These are phyloP conservation scores for Monosiga brevicollis DNA, from an alignment of 78 protist species.

Conservation along the genomic window DNA sequence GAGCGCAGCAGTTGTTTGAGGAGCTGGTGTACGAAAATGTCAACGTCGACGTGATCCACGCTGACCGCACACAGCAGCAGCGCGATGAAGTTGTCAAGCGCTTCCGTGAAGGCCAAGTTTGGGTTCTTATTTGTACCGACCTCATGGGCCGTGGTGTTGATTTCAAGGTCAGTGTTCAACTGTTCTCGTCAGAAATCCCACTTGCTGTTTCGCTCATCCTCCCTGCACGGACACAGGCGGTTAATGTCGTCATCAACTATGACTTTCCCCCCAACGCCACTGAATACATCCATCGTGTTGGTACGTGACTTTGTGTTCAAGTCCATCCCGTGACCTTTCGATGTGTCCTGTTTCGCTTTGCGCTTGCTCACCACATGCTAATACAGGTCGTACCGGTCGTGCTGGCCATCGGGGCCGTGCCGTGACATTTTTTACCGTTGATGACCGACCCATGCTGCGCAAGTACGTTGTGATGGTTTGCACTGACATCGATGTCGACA, in stretches of 20 bases:
- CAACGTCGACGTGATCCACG: constrained; percentile 75
- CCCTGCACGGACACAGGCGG: constrained; percentile 31
- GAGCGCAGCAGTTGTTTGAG: constrained; percentile 73
- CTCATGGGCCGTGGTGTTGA: constrained; percentile 95
- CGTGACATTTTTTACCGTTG: constrained; percentile 75
- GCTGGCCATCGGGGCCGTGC: constrained; percentile 81
- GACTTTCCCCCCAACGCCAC: constrained; percentile 78
- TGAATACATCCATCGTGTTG: constrained; percentile 54
- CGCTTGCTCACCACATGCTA: constrained; percentile 2
- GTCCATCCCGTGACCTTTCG: neutral
- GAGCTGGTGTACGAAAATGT: constrained; percentile 60
- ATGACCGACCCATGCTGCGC: constrained; percentile 29
- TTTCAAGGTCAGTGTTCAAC: constrained; percentile 55
- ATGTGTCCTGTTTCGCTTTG: neutral
- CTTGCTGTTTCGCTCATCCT: no score
- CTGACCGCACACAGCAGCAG: constrained; percentile 47
- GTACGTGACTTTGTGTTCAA: neutral
- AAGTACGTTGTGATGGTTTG: neutral
- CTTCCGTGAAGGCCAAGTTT: constrained; percentile 74
- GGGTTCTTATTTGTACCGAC: constrained; percentile 90
- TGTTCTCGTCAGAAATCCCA: no score
- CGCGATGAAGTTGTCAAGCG: constrained; percentile 55
- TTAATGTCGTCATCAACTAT: constrained; percentile 77
- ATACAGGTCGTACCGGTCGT: constrained; percentile 87
- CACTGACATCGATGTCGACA: neutral